Conservation (phyloP, 2,329 filamentous ascomycete genomes). For the Amauroascus niger region DNA sequence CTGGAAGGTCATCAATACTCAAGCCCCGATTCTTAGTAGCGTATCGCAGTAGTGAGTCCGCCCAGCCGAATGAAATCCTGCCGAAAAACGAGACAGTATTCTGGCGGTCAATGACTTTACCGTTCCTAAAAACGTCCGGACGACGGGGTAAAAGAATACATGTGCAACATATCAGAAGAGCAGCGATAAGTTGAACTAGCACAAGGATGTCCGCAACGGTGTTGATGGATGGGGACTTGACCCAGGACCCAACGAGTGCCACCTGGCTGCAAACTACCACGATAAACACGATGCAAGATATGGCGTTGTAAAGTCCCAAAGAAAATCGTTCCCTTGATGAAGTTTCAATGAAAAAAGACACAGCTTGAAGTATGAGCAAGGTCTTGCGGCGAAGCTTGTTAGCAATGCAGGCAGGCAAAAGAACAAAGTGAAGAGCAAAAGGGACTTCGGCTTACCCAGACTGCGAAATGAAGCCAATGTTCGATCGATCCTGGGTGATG, state of each 20-base stretch:
- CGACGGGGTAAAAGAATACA: constrained; percentile 54
- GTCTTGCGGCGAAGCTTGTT: constrained; percentile 16
- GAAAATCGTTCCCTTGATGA: constrained; percentile 27
- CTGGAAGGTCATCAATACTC: constrained; percentile 53
- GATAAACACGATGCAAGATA: constrained; percentile 23
- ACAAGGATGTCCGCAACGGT: constrained; percentile 4
- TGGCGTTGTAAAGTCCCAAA: constrained; percentile 27
- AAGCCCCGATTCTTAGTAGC: constrained; percentile 52
- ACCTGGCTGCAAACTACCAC: constrained; percentile 9
- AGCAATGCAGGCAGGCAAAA: neutral
- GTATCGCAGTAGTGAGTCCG: constrained; percentile 44
- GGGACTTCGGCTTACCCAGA: constrained; percentile 51
- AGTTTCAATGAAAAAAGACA: constrained; percentile 29
- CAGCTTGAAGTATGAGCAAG: constrained; percentile 27
- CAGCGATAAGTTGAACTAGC: constrained; percentile 20
- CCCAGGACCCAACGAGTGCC: constrained; percentile 1
- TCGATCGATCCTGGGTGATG: constrained; percentile 33
- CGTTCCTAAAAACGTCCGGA: constrained; percentile 55
- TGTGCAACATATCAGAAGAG: constrained; percentile 39
- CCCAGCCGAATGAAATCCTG: constrained; percentile 59
- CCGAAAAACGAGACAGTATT: constrained; percentile 51
- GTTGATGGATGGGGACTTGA: neutral
- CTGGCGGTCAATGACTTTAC: constrained; percentile 53
- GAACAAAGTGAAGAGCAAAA: neutral
- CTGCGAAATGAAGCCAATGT: constrained; percentile 51